Evolutionary conservation across 108 stramenopile genomes (phyloP), one percentile per base, ranked within the genome.

Genomic region (Skeletonema costatum): DNA sequence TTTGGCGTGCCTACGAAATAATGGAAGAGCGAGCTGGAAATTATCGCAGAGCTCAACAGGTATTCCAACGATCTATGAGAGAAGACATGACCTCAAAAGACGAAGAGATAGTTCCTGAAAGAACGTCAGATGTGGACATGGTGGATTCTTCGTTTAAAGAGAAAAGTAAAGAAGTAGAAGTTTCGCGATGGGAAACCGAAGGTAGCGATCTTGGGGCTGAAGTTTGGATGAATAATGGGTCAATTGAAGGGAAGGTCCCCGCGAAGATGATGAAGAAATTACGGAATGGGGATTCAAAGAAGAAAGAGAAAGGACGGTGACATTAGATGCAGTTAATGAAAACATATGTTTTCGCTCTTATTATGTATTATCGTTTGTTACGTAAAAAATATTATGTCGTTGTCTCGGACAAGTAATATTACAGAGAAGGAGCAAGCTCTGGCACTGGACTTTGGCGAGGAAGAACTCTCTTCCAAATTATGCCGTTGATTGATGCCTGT

Each of bases 221-320:
- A 72, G 91, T 94, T n/a, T 92, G 91, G 90, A 68, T 94, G 67
- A 93, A 90, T 66, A 81, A 94, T 35, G 89, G 93, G 2, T 81
- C 85, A 14, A 88, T 92, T 60, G 91, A 92, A 83, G 87, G 87
- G 25, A 48, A 53, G 25, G 11, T 64, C n/a, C 63, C 63, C 9
- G 39, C 63, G 17, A 36, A 17, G 6, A 64, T 64, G 63, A 64
- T 64, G 63, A 8, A 64, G 31, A 64, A 64, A 42, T 29, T 64
- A 42, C 36, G 41, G 13, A 64, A 64, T 38, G 39, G 63, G 63
- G 53, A 53, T 9, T 53, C 53, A 2, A 53, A n/a, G n/a, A n/a
- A n/a, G n/a, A n/a, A n/a, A n/a, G n/a, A 8, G 3, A 53, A 53
- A 53, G 51, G 51, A 9, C 19, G 53, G 25, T 53, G 21, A 53